Percentiles rank a stretch among this genome's conserved stretches.
These are phyloP conservation scores for Comarum palustre DNA, from an alignment of 306 rosid genomes.

Conservation along the genomic window DNA sequence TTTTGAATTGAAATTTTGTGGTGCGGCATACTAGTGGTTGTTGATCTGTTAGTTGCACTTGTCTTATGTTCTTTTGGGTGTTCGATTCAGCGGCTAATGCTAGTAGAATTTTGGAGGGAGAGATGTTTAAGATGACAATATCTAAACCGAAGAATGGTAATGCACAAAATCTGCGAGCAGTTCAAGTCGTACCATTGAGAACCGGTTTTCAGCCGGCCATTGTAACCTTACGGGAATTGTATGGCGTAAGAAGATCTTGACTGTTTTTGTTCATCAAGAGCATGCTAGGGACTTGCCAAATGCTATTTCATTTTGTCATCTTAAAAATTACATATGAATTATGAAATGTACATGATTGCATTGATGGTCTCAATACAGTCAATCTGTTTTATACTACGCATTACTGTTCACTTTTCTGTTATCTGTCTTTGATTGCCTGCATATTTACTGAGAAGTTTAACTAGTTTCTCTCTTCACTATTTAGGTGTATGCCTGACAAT, in stretches of 20 bases:
- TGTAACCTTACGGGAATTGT: conserved; percentile 42
- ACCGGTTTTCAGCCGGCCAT: conserved; percentile 55
- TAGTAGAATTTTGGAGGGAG: conserved; percentile 59
- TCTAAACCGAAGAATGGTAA: conserved; percentile 54
- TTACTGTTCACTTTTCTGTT: background rate
- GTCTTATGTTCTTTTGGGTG: conserved; percentile 4
- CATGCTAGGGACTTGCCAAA: background rate
- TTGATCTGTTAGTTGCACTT: background rate
- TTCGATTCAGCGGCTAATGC: conserved; percentile 41
- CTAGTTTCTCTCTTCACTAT: background rate
- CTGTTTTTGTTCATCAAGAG: background rate
- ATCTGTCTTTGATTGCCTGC: background rate
- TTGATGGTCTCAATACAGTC: background rate
- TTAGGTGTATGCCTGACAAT: background rate
- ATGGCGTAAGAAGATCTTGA: conserved; percentile 31
- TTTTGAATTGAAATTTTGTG: no score
- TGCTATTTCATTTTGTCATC: background rate
- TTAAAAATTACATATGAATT: background rate
- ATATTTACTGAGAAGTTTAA: background rate
- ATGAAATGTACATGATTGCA: background rate
- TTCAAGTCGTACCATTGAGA: conserved; percentile 48
- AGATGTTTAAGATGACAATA: conserved; percentile 50
- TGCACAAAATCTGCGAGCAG: conserved; percentile 45
- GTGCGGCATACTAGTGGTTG: background rate
- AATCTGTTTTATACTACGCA: background rate